Conservation (phyloP, 495 filamentous ascomycete species). For the Cenococcum geophilum region DNA sequence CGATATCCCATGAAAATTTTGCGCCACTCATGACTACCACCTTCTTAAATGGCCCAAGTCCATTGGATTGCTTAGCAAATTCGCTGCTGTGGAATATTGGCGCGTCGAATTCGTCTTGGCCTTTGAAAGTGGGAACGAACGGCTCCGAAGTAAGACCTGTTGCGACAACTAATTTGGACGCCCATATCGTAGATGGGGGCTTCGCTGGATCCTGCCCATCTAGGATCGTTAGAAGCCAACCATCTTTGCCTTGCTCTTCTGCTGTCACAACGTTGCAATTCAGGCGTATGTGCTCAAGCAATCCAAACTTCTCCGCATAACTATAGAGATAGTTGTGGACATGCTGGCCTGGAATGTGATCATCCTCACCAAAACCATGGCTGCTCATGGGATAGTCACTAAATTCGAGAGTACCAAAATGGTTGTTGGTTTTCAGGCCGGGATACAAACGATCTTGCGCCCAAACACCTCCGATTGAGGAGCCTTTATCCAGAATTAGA, state of each 20-base stretch:
- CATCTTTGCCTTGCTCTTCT: slow-evolving; percentile 15
- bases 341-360: slow-evolving; percentile 24
- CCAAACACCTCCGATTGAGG: slow-evolving; percentile 25
- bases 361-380: slow-evolving; percentile 16
- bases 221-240: slow-evolving; percentile 16
- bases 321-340: slow-evolving; percentile 20
- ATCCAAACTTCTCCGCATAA: slow-evolving; percentile 18
- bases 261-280: slow-evolving; percentile 12
- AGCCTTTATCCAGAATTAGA: slow-evolving; percentile 23
- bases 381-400: slow-evolving; percentile 26
- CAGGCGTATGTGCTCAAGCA: slow-evolving; percentile 18
- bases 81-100: slow-evolving; percentile 62
- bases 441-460: slow-evolving; percentile 31
- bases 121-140: slow-evolving; percentile 47
- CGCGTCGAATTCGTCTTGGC: slow-evolving; percentile 46
- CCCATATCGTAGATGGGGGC: slow-evolving; percentile 34
- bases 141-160: slow-evolving; percentile 63
- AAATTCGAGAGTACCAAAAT: slow-evolving; percentile 30
- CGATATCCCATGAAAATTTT: slow-evolving; percentile 74
- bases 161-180: slow-evolving; percentile 60
- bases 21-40: slow-evolving; percentile 64
- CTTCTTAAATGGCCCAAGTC: slow-evolving; percentile 30
- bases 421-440: slow-evolving; percentile 35
- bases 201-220: neutral
- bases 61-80: slow-evolving; percentile 43